These are phyloP conservation scores for Mariannaea elegans DNA, from an alignment of 2,329 filamentous ascomycete species.

Conservation along the genomic window DNA sequence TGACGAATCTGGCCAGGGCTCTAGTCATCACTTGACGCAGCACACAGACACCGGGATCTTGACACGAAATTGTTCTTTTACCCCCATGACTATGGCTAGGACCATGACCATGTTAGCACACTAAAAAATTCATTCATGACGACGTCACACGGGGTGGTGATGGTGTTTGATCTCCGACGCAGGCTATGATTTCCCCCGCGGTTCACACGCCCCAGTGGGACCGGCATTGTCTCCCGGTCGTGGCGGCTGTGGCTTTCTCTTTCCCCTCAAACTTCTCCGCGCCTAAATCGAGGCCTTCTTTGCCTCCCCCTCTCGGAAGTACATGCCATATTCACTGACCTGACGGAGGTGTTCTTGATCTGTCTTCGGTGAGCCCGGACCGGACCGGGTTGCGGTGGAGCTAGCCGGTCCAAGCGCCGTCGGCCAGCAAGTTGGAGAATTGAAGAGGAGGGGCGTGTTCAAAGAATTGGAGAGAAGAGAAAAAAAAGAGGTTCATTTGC, in stretches of 20 bases:
- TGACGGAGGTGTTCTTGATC: background rate
- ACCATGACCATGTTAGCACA: background rate
- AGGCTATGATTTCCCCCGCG: background rate
- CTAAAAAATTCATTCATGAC: background rate
- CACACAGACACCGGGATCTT: background rate
- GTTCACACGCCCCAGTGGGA: conserved; percentile 20
- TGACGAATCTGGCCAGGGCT: background rate
- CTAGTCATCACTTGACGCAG: background rate
- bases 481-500: background rate
- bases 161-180: conserved; percentile 25
- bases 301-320: no score
- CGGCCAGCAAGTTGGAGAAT: no score
- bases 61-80: background rate
- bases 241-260: conserved; percentile 24
- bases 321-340: no score
- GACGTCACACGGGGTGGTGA: conserved; percentile 7
- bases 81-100: no score
- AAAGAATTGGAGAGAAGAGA: background rate
- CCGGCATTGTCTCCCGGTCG: conserved; percentile 38
- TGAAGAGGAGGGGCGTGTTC: background rate
- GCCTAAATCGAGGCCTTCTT: conserved; percentile 5
- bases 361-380: conserved; percentile 18
- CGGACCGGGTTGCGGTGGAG: conserved; percentile 9
- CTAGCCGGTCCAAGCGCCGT: background rate
- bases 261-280: background rate